Conservation (phyloP, 2,329 filamentous ascomycete species). For the Magnaporthales sp. region DNA sequence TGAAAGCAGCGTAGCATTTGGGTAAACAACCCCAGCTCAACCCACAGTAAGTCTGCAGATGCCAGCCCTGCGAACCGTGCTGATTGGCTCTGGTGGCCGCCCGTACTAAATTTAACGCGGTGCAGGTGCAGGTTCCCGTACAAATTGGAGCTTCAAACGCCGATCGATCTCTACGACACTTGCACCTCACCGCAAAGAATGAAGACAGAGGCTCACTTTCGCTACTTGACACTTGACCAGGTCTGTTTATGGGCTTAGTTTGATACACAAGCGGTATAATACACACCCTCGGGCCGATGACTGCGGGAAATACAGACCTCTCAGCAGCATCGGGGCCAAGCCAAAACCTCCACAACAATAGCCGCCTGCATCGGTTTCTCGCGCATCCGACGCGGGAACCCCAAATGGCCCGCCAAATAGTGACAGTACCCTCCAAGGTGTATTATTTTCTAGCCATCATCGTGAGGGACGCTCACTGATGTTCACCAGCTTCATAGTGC, state of each 20-base stretch:
- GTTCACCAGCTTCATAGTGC: not conserved
- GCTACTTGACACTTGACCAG: not conserved
- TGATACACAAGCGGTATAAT: not conserved
- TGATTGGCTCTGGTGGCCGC: not conserved
- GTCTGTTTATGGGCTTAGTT: not conserved
- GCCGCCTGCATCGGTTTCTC: not conserved
- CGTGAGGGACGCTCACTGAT: not conserved
- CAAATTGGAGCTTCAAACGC: not conserved
- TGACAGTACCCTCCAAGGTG: not conserved
- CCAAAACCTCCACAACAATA: not conserved
- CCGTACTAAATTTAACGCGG: not conserved
- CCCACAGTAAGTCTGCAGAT: not conserved
- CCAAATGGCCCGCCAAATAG: not conserved
- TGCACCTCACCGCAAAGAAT: not conserved
- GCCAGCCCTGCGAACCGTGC: not conserved
- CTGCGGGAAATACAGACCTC: not conserved
- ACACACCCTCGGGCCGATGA: not conserved
- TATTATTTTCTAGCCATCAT: not conserved
- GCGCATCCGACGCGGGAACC: not conserved
- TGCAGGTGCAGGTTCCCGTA: not conserved
- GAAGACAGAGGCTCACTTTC: not conserved
- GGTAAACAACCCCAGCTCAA: not conserved
- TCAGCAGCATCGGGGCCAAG: not conserved
- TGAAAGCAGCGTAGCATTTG: not conserved
- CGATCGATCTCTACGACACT: not conserved